Base-by-base conservation (phyloP, 495 filamentous ascomycete species). In the Trichoderma erinaceum region DNA sequence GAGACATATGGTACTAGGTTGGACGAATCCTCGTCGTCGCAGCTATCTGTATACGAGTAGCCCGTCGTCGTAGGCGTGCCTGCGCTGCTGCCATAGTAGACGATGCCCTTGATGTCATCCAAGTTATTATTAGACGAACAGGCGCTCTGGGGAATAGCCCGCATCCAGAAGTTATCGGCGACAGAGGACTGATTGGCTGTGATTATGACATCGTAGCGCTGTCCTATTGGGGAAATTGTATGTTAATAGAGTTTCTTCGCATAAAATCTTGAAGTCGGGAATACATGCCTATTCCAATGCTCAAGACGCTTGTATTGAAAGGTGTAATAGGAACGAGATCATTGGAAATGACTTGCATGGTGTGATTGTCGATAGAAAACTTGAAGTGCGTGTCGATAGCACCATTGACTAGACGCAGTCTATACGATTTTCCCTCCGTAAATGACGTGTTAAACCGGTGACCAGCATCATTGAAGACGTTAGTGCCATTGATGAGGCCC, bases 131-230 rank as follows among this genome's bases (percentile, higher is more conserved):
- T 73, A 18, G 43, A 46, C 43, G 43, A 46, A 71, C 78, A 76
- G 63, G 66, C 67, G 52, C 68, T 71, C 11, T 74, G 69, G 44
- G 75, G 72, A 7, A 75, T 78, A 5, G 76, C 79, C 41, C 78
- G 75, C 69, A 81, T 68, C 90, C 90, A 92, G 78, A 87, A 92
- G 70, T 85, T 82, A 35, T 69, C 80, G 13, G 73, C 69, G 12
- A 46, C 43, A 18, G 43, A 46, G 15, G 72, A 65, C 64, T 85
- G 76, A 69, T 86, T 80, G 23, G 89, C 89, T 35, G 83, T 80
- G 56, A 92, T 78, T 67, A 91, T 84, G 32, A 92, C 78, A 70
- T 92, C 85, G 75, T 90, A 90, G 43, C 90, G 83, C 75, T 92
- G 88, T 18, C 43, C 43, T 46, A 16, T 46, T 1, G 43, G 7